Percentiles rank a stretch among this genome's conserved stretches.
These are phyloP conservation scores for Actinomortierella wolfii DNA, from an alignment of 371 early-diverging fungal species.

Conservation along the genomic window DNA sequence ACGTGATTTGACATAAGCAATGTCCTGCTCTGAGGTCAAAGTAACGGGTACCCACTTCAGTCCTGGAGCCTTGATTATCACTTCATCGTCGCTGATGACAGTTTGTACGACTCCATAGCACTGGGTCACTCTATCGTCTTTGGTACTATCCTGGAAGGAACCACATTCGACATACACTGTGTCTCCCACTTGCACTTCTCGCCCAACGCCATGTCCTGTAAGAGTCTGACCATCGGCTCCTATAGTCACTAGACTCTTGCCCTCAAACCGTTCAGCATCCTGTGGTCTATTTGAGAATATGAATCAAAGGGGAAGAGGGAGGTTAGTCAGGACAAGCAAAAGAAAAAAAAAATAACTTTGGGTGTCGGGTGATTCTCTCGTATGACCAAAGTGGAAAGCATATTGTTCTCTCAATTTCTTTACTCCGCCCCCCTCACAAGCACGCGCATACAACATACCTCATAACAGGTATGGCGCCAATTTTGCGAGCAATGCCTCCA, in stretches of 20 bases:
- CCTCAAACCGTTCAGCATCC: constrained; percentile 40
- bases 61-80: constrained; percentile 42
- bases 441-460: constrained; percentile 10
- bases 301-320: background rate
- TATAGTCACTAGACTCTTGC: constrained; percentile 36
- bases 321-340: background rate
- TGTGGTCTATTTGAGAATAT: constrained; percentile 31
- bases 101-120: constrained; percentile 38
- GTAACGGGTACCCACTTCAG: constrained; percentile 46
- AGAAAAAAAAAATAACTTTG: background rate
- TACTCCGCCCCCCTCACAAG: background rate
- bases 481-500: constrained; percentile 44
- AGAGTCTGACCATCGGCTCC: constrained; percentile 28
- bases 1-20: constrained; percentile 35
- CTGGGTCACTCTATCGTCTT: constrained; percentile 35
- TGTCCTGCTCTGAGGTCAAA: constrained; percentile 35
- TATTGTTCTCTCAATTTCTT: too few species aligned
- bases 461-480: constrained; percentile 49
- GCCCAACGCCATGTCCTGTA: constrained; percentile 35
- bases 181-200: constrained; percentile 32
- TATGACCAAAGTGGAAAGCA: background rate
- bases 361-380: background rate
- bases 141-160: constrained; percentile 33
- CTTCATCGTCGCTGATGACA: constrained; percentile 29
- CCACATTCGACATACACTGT: constrained; percentile 46